Percentiles rank a stretch among this genome's conserved stretches.
Evolutionary conservation across 2,329 filamentous ascomycete genomes (phyloP).

Genomic region (Hypoxylon sp.): DNA sequence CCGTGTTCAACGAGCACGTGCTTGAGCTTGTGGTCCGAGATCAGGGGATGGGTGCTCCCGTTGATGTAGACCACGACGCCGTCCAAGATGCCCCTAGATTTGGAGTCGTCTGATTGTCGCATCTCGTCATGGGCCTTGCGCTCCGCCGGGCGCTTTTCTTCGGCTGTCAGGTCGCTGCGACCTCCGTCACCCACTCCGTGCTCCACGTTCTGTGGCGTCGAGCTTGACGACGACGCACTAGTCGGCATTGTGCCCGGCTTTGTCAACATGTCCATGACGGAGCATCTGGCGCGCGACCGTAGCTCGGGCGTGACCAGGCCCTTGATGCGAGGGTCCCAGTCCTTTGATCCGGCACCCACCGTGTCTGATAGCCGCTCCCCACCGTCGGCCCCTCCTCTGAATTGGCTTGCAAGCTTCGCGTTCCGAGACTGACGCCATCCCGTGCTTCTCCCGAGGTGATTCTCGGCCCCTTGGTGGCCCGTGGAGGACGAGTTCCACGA

Average conservation of each 20-base stretch:
- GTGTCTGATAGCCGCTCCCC: slow-evolving; percentile 69
- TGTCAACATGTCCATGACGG: slow-evolving; percentile 63
- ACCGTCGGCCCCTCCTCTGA: slow-evolving; percentile 63
- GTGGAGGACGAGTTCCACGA: slow-evolving; percentile 77
- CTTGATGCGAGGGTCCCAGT: slow-evolving; percentile 57
- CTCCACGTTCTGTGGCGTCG: slow-evolving; percentile 8
- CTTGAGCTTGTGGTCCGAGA: slow-evolving; percentile 89
- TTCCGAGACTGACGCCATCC: slow-evolving; percentile 77
- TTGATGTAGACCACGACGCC: slow-evolving; percentile 84
- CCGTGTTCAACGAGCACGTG: slow-evolving; percentile 78
- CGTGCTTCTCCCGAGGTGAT: slow-evolving; percentile 62
- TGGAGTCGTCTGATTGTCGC: slow-evolving; percentile 57
- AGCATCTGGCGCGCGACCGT: slow-evolving; percentile 51
- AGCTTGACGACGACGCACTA: slow-evolving; percentile 31
- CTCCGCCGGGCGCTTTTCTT: slow-evolving; percentile 40
- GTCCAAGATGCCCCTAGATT: slow-evolving; percentile 65
- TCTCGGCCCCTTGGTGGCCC: slow-evolving; percentile 81
- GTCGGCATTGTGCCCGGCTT: slow-evolving; percentile 54
- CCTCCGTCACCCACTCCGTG: slow-evolving; percentile 17
- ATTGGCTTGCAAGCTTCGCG: slow-evolving; percentile 75
- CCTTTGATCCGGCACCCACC: slow-evolving; percentile 68
- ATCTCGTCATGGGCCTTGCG: slow-evolving; percentile 47
- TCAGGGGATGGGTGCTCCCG: slow-evolving; percentile 79
- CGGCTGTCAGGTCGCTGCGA: slow-evolving; percentile 22
- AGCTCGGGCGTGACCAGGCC: slow-evolving; percentile 54